A percentile compares a stretch with the other conserved stretches of the same genome.
These are phyloP conservation scores for Pyrus hybrid DNA, from an alignment of 331 rosid species.

Conservation along the genomic window DNA sequence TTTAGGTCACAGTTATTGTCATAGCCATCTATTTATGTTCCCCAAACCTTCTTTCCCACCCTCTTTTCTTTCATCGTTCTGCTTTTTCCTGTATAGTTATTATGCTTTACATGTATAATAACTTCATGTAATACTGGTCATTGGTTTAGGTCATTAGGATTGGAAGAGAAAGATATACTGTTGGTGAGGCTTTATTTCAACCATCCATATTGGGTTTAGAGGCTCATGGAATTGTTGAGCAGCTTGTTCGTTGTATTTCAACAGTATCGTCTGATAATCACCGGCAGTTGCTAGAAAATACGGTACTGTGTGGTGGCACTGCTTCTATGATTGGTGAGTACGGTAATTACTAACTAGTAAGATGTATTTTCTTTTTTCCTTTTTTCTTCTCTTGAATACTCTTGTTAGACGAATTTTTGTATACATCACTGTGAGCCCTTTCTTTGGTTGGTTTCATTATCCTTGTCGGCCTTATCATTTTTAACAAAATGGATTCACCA, in stretches of 20 bases:
- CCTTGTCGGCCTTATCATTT: not conserved
- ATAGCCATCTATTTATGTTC: not conserved
- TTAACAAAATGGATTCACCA: not conserved
- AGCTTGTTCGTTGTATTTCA: conserved; percentile 91
- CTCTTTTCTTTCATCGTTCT: not conserved
- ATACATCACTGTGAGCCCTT: not conserved
- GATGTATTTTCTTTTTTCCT: not conserved
- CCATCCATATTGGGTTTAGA: conserved; percentile 87
- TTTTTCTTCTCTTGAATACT: not conserved
- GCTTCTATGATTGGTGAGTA: conserved; percentile 70
- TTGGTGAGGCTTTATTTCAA: conserved; percentile 94
- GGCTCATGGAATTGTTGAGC: conserved; percentile 93
- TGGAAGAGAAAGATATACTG: conserved; percentile 82
- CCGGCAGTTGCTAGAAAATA: conserved; percentile 85
- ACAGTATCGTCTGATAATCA: conserved; percentile 93
- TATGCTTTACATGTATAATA: too few relatives aligned
- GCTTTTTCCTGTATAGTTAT: not conserved
- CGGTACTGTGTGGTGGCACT: conserved; percentile 93
- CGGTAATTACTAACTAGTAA: not conserved
- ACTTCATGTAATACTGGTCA: not conserved
- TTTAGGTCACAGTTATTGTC: not conserved
- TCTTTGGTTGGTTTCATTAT: not conserved
- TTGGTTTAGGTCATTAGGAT: conserved; percentile 64
- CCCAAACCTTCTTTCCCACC: not conserved
- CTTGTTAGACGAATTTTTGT: not conserved